Percentiles rank a stretch among this genome's conserved stretches.
These are phyloP conservation scores for Podila horticola DNA, from an alignment of 192 early-diverging fungal genomes.

Conservation along the genomic window DNA sequence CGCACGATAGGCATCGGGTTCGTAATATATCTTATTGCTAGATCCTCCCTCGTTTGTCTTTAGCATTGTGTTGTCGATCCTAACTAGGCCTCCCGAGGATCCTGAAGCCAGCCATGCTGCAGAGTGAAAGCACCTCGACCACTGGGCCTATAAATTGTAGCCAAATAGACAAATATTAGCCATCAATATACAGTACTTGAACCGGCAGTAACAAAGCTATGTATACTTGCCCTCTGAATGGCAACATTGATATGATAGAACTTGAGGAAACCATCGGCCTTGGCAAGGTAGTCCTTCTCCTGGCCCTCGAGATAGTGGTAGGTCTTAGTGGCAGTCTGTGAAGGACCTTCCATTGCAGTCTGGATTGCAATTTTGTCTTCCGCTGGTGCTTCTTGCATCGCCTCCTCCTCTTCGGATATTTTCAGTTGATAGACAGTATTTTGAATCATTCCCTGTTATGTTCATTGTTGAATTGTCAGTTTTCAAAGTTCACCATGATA, in stretches of 20 bases:
- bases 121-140: slow-evolving; percentile 34
- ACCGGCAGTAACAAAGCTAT: neutral
- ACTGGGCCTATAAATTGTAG: slow-evolving; percentile 21
- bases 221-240: slow-evolving; percentile 31
- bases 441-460: slow-evolving; percentile 34
- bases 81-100: slow-evolving; percentile 37
- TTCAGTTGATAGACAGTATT: slow-evolving; percentile 35
- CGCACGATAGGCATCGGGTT: slow-evolving; percentile 16
- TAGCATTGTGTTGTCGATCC: slow-evolving; percentile 44
- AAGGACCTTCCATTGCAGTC: neutral
- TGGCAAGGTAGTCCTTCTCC: slow-evolving; percentile 22
- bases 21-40: slow-evolving; percentile 29
- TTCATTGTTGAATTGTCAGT: neutral
- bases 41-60: slow-evolving; percentile 11
- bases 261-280: slow-evolving; percentile 11
- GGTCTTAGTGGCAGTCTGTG: neutral
- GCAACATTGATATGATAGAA: slow-evolving; percentile 34
- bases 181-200: neutral
- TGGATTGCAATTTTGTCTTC: neutral
- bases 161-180: neutral
- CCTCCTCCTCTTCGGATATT: neutral
- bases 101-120: slow-evolving; percentile 48
- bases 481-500: neutral
- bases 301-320: slow-evolving; percentile 14
- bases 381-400: no score